Evolutionary conservation across 2,329 filamentous ascomycete species (phyloP).

Genomic region (Fusarium denticulatum): DNA sequence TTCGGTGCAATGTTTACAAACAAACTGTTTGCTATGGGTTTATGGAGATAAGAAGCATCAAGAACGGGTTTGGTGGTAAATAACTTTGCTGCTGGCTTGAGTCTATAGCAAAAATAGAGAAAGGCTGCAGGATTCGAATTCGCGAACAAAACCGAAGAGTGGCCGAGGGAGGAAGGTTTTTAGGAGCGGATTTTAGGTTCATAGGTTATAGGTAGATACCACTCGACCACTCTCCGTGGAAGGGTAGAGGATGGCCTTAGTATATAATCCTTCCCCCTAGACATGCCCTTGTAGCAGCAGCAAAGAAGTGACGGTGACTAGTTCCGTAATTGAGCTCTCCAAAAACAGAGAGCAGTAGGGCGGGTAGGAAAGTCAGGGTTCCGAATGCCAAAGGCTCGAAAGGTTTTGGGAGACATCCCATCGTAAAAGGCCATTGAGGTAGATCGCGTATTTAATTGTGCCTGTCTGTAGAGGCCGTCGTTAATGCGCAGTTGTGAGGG

Average conservation of each 20-base stretch:
- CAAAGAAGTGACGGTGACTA: background rate
- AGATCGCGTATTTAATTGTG: background rate
- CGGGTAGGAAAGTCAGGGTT: background rate
- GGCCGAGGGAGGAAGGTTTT: background rate
- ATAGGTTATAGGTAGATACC: slow-evolving; percentile 10
- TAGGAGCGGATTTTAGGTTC: background rate
- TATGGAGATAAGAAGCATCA: background rate
- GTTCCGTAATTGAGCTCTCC: background rate
- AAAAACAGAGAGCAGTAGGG: background rate
- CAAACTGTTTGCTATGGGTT: background rate
- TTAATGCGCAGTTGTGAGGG: background rate
- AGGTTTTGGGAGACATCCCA: background rate
- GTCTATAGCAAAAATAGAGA: background rate
- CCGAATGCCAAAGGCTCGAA: background rate
- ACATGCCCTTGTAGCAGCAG: background rate
- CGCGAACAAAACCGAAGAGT: slow-evolving; percentile 12
- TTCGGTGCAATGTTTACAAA: background rate
- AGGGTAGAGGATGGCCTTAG: background rate
- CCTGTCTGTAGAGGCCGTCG: background rate
- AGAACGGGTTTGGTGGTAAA: background rate
- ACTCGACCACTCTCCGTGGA: slow-evolving; percentile 19
- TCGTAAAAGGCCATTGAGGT: background rate
- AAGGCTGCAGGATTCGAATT: background rate
- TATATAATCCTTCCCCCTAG: background rate
- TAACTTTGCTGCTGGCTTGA: background rate